Conservation (phyloP, 345 rosid genomes). For the Pugionium cornutum region DNA sequence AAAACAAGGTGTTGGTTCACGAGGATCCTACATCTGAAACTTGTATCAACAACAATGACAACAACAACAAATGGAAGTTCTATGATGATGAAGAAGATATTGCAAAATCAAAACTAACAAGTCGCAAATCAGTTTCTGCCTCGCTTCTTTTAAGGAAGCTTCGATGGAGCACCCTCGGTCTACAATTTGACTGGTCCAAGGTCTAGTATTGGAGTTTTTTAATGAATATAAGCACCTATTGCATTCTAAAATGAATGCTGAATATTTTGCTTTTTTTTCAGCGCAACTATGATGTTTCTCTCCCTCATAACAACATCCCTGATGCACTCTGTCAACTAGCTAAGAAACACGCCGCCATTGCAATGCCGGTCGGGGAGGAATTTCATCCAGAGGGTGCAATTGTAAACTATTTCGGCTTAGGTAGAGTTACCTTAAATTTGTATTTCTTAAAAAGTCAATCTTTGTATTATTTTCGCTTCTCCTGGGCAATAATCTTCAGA, state of each 20-base stretch:
- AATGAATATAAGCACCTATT: slow-evolving; percentile 9
- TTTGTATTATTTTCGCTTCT: too few species aligned
- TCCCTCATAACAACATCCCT: slow-evolving; percentile 86
- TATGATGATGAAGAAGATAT: slow-evolving; percentile 43
- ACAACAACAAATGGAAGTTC: slow-evolving; percentile 58
- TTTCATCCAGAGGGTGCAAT: slow-evolving; percentile 90
- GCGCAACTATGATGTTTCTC: slow-evolving; percentile 79
- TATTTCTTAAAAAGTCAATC: not conserved
- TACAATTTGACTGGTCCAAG: slow-evolving; percentile 96
- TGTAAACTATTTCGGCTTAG: slow-evolving; percentile 82
- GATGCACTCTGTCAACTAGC: slow-evolving; percentile 70
- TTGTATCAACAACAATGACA: slow-evolving; percentile 17
- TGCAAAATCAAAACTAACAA: slow-evolving; percentile 38
- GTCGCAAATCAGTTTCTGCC: slow-evolving; percentile 51
- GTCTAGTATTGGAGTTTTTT: slow-evolving; percentile 38
- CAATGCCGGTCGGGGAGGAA: slow-evolving; percentile 75
- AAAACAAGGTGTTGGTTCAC: slow-evolving; percentile 56
- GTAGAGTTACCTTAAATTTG: slow-evolving; percentile 38
- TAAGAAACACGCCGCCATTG: slow-evolving; percentile 68
- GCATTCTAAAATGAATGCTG: slow-evolving; percentile 16
- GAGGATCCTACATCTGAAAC: slow-evolving; percentile 42
- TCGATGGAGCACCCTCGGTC: slow-evolving; percentile 92
- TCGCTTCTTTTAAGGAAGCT: slow-evolving; percentile 65
- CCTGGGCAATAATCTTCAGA: too few species aligned
- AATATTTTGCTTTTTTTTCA: slow-evolving; percentile 25